These are phyloP conservation scores for Trichoderma virens DNA, from an alignment of 495 filamentous ascomycete genomes.

Conservation along the genomic window DNA sequence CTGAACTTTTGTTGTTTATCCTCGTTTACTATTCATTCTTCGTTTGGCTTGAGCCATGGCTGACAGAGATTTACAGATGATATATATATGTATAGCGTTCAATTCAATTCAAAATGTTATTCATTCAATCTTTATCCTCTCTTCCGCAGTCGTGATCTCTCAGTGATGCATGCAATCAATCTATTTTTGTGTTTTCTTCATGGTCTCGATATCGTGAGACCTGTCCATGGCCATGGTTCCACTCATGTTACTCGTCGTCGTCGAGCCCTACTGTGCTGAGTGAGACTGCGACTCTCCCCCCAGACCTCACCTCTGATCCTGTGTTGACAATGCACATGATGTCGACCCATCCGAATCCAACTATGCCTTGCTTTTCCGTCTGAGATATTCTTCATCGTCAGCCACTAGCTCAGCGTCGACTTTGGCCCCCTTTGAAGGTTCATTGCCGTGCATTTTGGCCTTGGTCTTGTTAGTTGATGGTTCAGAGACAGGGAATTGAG, in stretches of 20 bases:
- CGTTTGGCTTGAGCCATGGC: conserved; percentile 27
- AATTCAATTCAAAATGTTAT: background rate
- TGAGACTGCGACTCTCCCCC: no score
- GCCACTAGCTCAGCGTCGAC: conserved; percentile 61
- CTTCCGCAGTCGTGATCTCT: background rate
- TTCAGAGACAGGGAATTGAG: background rate
- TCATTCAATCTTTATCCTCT: background rate
- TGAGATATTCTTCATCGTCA: conserved; percentile 60
- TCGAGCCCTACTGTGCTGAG: no score
- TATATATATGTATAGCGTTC: background rate
- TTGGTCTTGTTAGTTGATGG: conserved; percentile 20
- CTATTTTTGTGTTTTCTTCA: background rate
- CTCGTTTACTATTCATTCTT: conserved; percentile 50
- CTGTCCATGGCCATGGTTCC: no score
- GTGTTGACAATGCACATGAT: background rate
- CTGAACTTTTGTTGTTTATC: conserved; percentile 48
- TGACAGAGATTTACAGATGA: background rate
- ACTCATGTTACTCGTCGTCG: no score
- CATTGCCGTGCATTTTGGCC: conserved; percentile 64
- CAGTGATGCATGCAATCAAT: no score
- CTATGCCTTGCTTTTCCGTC: conserved; percentile 46
- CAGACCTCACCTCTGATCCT: no score
- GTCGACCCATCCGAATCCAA: no score
- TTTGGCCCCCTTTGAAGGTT: conserved; percentile 63
- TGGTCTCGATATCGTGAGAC: no score